Evolutionary conservation across 2,329 filamentous ascomycete species (phyloP).

Genomic region (Botrytis byssoidea): DNA sequence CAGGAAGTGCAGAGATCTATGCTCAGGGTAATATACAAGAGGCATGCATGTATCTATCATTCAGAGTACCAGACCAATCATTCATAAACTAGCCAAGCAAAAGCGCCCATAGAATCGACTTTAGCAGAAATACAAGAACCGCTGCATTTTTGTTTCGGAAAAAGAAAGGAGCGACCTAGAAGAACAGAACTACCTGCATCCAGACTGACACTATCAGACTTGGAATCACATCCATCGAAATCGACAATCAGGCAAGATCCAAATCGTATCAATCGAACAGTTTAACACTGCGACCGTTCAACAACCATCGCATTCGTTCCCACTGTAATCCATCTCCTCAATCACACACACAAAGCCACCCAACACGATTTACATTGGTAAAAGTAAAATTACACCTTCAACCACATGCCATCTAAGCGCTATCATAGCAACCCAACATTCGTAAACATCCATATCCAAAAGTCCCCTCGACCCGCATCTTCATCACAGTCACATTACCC

Average conservation of each 20-base stretch:
- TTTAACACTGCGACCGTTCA: neutral
- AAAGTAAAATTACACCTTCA: neutral
- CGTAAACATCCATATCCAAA: neutral
- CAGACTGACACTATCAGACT: neutral
- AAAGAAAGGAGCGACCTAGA: neutral
- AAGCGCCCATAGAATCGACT: neutral
- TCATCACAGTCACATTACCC: neutral
- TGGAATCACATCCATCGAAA: neutral
- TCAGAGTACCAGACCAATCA: neutral
- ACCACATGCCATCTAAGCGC: neutral
- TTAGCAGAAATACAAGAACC: neutral
- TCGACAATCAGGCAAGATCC: neutral
- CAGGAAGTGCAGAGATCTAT: neutral
- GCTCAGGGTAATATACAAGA: neutral
- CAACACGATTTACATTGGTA: neutral
- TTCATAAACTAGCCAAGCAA: neutral
- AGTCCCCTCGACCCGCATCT: too few species aligned
- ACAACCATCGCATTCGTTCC: rapidly evolving
- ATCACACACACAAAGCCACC: too few species aligned
- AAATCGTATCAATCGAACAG: neutral
- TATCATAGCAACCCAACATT: neutral
- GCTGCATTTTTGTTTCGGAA: neutral
- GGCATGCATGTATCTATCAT: neutral
- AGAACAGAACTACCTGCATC: neutral
- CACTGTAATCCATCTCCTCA: too few species aligned